Conservation (phyloP, 2,329 filamentous ascomycete genomes). For the Cytospora schulzeri region DNA sequence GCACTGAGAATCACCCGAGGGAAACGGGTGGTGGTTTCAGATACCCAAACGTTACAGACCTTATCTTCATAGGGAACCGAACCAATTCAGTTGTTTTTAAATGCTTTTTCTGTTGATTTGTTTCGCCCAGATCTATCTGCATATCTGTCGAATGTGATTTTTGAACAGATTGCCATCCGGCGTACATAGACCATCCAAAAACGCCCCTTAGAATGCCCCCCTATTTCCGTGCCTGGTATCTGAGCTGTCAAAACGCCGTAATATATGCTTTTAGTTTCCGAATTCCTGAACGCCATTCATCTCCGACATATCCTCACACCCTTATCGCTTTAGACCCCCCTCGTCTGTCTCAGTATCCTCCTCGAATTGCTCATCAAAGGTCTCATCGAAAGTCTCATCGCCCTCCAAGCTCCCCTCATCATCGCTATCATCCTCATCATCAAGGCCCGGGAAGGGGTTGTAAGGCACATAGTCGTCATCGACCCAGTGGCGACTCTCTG, state of each 20-base stretch:
- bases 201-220: conserved; percentile 22
- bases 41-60: neutral
- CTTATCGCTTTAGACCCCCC: conserved; percentile 22
- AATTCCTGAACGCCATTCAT: neutral
- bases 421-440: conserved; percentile 57
- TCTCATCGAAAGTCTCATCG: conserved; percentile 36
- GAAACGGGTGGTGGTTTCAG: neutral
- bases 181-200: neutral
- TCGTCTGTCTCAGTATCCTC: conserved; percentile 36
- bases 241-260: conserved; percentile 23
- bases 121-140: neutral
- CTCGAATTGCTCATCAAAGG: conserved; percentile 40
- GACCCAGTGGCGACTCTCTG: conserved; percentile 84
- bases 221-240: conserved; percentile 26
- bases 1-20: neutral
- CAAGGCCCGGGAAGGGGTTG: conserved; percentile 71
- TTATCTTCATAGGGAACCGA: neutral
- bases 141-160: conserved; percentile 7
- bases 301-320: neutral
- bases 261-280: conserved; percentile 19
- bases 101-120: neutral
- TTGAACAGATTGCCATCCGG: conserved; percentile 3
- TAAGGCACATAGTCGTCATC: conserved; percentile 82
- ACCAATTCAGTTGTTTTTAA: neutral
- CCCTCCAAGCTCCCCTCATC: conserved; percentile 50